Evolutionary conservation across 2,329 filamentous ascomycete species (phyloP), one percentile per base, ranked within the genome.

Genomic region (Aspergillus quadricinctus): DNA sequence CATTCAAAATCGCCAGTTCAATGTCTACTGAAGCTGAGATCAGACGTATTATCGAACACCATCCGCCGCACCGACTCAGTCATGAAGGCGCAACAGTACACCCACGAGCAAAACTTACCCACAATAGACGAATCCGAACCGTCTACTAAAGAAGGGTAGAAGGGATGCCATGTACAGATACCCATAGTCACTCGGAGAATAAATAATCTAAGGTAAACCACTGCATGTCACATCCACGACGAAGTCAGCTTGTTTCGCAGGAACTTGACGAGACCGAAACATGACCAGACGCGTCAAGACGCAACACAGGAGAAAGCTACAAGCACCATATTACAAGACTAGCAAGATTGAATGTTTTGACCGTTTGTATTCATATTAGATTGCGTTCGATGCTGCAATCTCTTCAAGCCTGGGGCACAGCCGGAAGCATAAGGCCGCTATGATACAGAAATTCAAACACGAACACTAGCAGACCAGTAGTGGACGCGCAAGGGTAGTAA

Each of bases 401-500:
- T 61, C 68, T 63, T 68, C 64, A 61, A 65, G 63, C 58, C 61
- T 60, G 64, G 66, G 70, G 69, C 68, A 68, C 68, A 72, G 69
- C 69, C 68, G 63, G 64, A 62, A 69, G 63, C 64, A 64, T 61
- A 63, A 70, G 69, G 69, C 70, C 66, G 71, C 67, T 75, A 75
- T 75, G 72, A 75, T 75, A 75, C 72, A 75, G 66, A 68, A 72
- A 73, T 66, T 63, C 60, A 66, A 64, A 67, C 68, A 69, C 71
- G 68, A 68, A 67, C 70, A 74, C 67, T 65, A 73, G 68, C 69
- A 71, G 68, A 70, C 67, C 69, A 60, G 63, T 69, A 73, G 70
- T 72, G 71, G 68, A 71, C 69, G 69, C 66, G 64, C 64, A 71
- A 70, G 9, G 43, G 43, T 64, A 69, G 64, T 67, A 68, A 69